Base-by-base conservation (phyloP, 306 rosid species). In the Vigna mungo region DNA sequence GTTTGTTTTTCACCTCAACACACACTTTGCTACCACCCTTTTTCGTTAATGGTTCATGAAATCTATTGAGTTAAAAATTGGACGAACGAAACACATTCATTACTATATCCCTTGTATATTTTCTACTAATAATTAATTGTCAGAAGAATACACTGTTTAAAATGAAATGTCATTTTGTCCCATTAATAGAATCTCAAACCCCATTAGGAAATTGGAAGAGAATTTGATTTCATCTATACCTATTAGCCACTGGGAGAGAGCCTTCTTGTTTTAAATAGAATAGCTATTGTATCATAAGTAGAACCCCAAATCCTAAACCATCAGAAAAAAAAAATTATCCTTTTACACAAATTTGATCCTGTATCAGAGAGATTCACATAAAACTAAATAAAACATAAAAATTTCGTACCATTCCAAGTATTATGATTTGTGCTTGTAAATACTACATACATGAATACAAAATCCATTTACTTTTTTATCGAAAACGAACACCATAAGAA, bases 321-420 rank as follows among this genome's bases (percentile, higher is more conserved):
- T 14, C 37, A 62, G 8, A 47, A 46, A 15, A 46, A 15, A 82
- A 18, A 18, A 82, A 18, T 9, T n/a, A 43, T 46, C 27, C 64
- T 66, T 47, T 6, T 13, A 61, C 49, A 8, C 51, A 71, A 27
- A 63, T 17, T 80, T 23, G 4, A 53, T 47, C 37, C 68, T 47
- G 17, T 64, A 53, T 44, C 1, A 44, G n/a, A 49, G 8, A 46
- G 47, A 68, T 61, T 61, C 67, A 79, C 17, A 71, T 62, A 36
- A 64, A 37, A 63, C 68, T 27, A 30, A 25, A 10, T 41, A 12
- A 43, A 44, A 25, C 17, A 43, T 44, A 43, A 13, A 48, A 17
- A 2, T 46, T 60, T 6, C 1, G 21, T 30, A 14, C 34, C 46
- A 61, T 48, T 39, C 18, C 37, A 61, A 13, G 21, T 12, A 55